These are phyloP conservation scores for Paxillus rubicundulus DNA, from an alignment of 768 basidiomycete genomes.

Conservation along the genomic window DNA sequence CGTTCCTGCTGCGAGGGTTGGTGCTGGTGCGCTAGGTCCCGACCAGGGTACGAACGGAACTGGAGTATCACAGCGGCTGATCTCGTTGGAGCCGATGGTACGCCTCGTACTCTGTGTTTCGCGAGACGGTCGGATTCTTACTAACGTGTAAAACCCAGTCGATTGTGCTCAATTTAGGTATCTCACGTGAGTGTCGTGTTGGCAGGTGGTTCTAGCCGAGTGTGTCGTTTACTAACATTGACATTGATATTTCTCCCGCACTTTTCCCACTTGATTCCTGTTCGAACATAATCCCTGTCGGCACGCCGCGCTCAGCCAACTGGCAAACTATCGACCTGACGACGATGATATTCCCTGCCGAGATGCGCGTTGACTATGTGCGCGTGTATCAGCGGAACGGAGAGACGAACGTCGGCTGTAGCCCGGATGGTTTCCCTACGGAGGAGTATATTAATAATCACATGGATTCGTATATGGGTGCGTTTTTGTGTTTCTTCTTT, in stretches of 20 bases:
- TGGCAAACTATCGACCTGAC: slow-evolving; percentile 60
- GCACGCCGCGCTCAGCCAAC: slow-evolving; percentile 37
- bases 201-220: not conserved
- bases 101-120: not conserved
- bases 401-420: slow-evolving; percentile 46
- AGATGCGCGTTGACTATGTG: slow-evolving; percentile 56
- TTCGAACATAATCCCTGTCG: too few relatives aligned
- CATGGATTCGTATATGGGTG: slow-evolving; percentile 55
- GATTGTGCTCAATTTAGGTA: slow-evolving; percentile 61
- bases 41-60: slow-evolving; percentile 38
- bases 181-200: slow-evolving; percentile 42
- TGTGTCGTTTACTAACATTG: too few relatives aligned
- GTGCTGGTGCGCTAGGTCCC: slow-evolving; percentile 54
- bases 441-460: slow-evolving; percentile 46
- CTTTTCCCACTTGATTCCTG: too few relatives aligned
- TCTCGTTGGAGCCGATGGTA: slow-evolving; percentile 52
- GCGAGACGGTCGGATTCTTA: not conserved
- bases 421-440: slow-evolving; percentile 48
- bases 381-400: slow-evolving; percentile 55
- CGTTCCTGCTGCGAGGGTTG: slow-evolving; percentile 44
- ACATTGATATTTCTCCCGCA: too few relatives aligned
- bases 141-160: slow-evolving; percentile 20
- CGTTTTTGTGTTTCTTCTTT: slow-evolving; percentile 26
- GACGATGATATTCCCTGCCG: slow-evolving; percentile 48
- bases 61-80: slow-evolving; percentile 57